Base-by-base conservation (phyloP, 345 rosid species). In the Boechera divaricarpa region DNA sequence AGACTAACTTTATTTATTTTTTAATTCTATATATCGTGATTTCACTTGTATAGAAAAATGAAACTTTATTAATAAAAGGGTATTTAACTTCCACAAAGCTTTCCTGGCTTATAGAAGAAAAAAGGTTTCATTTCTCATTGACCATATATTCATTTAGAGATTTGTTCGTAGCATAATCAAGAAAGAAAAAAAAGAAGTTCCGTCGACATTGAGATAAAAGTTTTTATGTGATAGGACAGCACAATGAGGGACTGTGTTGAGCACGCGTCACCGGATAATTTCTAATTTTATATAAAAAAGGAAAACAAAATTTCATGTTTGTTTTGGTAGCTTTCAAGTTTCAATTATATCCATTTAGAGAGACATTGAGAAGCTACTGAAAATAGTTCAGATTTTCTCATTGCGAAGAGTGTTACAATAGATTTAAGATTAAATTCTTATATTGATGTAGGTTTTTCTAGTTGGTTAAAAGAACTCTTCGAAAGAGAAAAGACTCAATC, bases 191-290 rank as follows among this genome's bases (percentile, higher is more conserved):
- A 76, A 18, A 5, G 39, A 38, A 28, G 12, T 59, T 3, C 26
- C 28, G 56, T 60, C 61, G 59, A 70, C 32, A 70, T 47, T 61
- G 39, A 44, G 45, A 39, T 26, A 16, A 63, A 70, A 63, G 32
- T 49, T 44, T 56, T 18, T n/a, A 52, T 29, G 70, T 47, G 75
- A 74, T 18, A 79, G n/a, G 78, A 79, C 75, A 79, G 41, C 78
- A 73, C 75, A 33, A 51, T 5, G 64, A 59, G 42, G 35, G 65
- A 67, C 78, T 73, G 82, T 79, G 75, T 54, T 44, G 6, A 56
- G 75, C 78, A 79, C 75, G 82, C 74, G 75, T 61, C 70, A 69
- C 39, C 21, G 36, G 59, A 79, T 66, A 65, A 57, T 49, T 57
- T 64, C 62, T 77, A 66, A 12, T 72, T 65, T 69, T 28, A 48